A percentile compares a stretch with the other conserved stretches of the same genome.
phyloP scores from a whole-genome alignment of 2,329 filamentous ascomycete genomes.

The Stemphylium lycopersici region DNA sequence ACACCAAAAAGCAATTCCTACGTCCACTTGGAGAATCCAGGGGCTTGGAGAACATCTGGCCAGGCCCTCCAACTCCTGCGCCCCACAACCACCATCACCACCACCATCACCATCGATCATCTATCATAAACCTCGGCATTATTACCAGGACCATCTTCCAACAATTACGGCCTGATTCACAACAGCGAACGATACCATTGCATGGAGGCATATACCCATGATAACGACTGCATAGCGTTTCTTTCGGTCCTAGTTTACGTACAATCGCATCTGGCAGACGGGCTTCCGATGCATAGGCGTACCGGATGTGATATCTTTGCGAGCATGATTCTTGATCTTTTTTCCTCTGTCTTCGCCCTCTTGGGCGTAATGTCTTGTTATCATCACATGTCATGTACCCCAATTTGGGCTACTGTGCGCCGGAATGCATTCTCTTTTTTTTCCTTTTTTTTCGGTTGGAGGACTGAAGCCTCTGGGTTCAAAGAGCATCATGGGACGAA shows the following conservation, averaged over 20 bases:
- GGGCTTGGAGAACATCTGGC: background rate
- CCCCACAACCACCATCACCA: background rate
- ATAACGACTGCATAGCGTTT: constrained; percentile 50
- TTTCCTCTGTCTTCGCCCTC: constrained; percentile 8
- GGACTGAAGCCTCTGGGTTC: background rate
- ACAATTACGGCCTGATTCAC: constrained; percentile 16
- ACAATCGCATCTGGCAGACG: constrained; percentile 32
- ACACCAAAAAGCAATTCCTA: background rate
- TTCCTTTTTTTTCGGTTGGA: background rate
- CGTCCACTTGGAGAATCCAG: background rate
- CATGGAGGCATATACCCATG: constrained; percentile 29
- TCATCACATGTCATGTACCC: constrained; percentile 1
- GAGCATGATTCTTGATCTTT: constrained; percentile 8
- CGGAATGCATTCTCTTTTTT: constrained; percentile 8
- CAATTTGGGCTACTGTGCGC: background rate
- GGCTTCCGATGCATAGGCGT: constrained; percentile 21
- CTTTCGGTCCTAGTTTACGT: constrained; percentile 24
- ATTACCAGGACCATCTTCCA: constrained; percentile 3
- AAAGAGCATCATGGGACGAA: background rate
- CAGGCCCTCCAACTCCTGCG: background rate
- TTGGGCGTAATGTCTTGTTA: constrained; percentile 28
- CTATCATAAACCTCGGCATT: constrained; percentile 2
- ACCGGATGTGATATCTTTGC: constrained; percentile 6
- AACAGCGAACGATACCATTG: constrained; percentile 21
- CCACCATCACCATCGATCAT: background rate